phyloP scores from a whole-genome alignment of 352 stramenopile genomes.

The Saprolegnia diclina region DNA sequence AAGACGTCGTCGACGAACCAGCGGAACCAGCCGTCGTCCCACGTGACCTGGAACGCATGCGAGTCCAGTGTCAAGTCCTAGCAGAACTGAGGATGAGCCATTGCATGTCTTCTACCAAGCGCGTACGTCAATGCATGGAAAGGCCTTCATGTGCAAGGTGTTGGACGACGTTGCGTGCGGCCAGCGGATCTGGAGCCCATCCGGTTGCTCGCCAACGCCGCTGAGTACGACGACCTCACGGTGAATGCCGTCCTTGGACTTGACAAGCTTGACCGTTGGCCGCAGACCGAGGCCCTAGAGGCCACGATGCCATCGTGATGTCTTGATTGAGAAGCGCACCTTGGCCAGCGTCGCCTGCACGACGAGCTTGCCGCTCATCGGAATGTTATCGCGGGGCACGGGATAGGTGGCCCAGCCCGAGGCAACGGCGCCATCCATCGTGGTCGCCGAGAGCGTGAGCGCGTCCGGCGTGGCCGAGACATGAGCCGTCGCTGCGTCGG shows the following conservation, averaged over 20 bases:
- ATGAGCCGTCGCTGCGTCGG: neutral
- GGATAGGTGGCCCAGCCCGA: neutral
- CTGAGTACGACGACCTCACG: constrained; percentile 1
- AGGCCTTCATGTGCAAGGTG: constrained; percentile 11
- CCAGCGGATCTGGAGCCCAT: neutral
- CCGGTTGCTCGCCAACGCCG: neutral
- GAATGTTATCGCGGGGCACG: neutral
- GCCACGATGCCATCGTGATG: neutral
- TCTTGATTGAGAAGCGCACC: neutral
- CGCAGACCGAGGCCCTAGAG: constrained; percentile 7
- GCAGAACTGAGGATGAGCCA: no score
- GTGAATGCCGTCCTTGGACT: neutral
- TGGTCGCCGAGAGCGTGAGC: neutral
- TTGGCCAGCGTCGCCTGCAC: neutral
- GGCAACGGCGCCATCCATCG: neutral
- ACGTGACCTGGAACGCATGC: constrained; percentile 8
- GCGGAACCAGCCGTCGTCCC: constrained; percentile 43
- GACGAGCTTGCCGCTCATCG: constrained; percentile 5
- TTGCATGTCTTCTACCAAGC: neutral
- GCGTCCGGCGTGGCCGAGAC: neutral
- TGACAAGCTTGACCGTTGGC: constrained; percentile 10
- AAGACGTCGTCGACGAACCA: constrained; percentile 52
- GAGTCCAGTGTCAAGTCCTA: neutral
- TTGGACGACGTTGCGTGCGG: neutral
- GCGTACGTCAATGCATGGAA: constrained; percentile 16